These are phyloP conservation scores for Colletotrichum navitas DNA, from an alignment of 2,329 filamentous ascomycete genomes.

Conservation along the genomic window DNA sequence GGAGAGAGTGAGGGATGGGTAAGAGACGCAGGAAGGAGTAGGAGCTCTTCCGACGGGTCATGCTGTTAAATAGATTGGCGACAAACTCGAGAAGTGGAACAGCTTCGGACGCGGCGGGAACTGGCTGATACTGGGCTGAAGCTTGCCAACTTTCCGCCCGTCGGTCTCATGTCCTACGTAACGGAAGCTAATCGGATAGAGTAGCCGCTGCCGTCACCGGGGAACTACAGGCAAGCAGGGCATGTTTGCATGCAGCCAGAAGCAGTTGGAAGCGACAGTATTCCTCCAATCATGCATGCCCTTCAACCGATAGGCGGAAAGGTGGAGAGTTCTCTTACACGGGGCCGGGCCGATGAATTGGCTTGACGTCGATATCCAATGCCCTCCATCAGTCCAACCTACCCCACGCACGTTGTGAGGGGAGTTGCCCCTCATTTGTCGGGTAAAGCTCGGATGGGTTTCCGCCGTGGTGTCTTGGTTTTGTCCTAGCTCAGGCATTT, in stretches of 20 bases:
- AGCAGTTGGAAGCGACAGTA: slow-evolving; percentile 6
- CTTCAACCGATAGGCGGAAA: slow-evolving; percentile 1
- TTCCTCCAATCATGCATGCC: slow-evolving; percentile 1
- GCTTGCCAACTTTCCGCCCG: not conserved
- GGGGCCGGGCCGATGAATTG: not conserved
- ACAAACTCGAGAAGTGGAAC: slow-evolving; percentile 31
- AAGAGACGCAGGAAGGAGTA: not conserved
- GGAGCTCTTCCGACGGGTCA: slow-evolving; percentile 5
- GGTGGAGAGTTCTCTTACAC: slow-evolving; percentile 6
- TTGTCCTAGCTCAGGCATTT: slow-evolving; percentile 2
- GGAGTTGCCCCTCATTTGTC: slow-evolving; percentile 29
- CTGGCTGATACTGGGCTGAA: not conserved
- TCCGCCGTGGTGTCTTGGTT: slow-evolving; percentile 3
- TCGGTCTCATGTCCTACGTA: not conserved
- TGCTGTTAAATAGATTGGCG: slow-evolving; percentile 33
- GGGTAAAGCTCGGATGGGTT: slow-evolving; percentile 24
- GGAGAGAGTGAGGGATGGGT: slow-evolving; percentile 10
- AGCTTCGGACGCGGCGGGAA: slow-evolving; percentile 22
- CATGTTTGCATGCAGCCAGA: slow-evolving; percentile 19
- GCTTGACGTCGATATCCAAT: slow-evolving; percentile 18
- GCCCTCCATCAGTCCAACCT: slow-evolving; percentile 1
- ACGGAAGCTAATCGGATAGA: slow-evolving; percentile 6
- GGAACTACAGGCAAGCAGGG: slow-evolving; percentile 14
- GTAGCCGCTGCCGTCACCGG: slow-evolving; percentile 2
- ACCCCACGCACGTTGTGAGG: slow-evolving; percentile 37